Evolutionary conservation across 257 asterid genomes (phyloP), one percentile per base, ranked within the genome.

Genomic region (Ilex asprella): DNA sequence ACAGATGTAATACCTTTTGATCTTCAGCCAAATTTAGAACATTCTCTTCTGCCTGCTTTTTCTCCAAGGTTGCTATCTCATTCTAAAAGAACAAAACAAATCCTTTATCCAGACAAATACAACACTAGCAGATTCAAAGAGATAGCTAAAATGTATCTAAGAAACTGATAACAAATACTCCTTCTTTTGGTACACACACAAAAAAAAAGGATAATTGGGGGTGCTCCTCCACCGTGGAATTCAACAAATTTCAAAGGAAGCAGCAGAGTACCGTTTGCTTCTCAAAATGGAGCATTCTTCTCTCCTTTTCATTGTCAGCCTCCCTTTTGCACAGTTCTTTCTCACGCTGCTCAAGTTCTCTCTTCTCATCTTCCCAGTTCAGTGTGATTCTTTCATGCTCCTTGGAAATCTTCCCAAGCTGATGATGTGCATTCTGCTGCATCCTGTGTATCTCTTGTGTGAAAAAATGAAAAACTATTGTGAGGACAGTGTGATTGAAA

Each of bases 301-400:
- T 72, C 74, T 73, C 75, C 39, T 46, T 56, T 30, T 73, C 77
- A 58, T 78, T 75, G 61, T 46, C 69, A 51, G 84, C 82, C 69
- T 80, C 79, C 14, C 76, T 84, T 50, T 78, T 56, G 81, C 64
- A 63, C 79, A 78, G 46, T 39, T 71, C 78, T 56, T 59, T 54
- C 73, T 80, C 81, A 30, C 59, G 54, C 63, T 59, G 54, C 30
- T 63, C 41, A 50, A 82, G 84, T 60, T 63, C 55, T n/a, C 56
- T 56, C 68, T 58, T 68, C 77, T 71, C 64, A 30, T 0, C 66
- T 47, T 73, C 70, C 65, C 80, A 72, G 30, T 73, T 64, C 63
- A 50, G 7, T 30, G 44, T 71, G 55, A 50, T 56, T 62, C 55
- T 78, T 4, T 69, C 71, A 53, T 72, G 81, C 39, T 71, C 84